phyloP scores from a whole-genome alignment of 2,329 filamentous ascomycete genomes.

The Stemphylium vesicarium region DNA sequence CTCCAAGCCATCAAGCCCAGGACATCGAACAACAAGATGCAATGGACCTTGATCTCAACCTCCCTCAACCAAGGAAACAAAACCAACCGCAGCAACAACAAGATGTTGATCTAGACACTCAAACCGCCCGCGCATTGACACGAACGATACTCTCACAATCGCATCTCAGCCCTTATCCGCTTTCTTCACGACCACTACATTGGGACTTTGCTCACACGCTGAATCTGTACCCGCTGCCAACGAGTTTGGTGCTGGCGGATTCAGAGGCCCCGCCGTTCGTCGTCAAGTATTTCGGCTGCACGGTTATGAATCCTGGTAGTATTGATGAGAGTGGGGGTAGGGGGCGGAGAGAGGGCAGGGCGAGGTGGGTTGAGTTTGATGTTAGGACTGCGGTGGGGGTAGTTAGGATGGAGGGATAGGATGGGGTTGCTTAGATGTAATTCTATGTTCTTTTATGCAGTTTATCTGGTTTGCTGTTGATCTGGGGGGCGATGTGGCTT shows the following conservation, averaged over 20 bases:
- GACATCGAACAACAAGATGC: constrained; percentile 24
- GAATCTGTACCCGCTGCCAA: constrained; percentile 87
- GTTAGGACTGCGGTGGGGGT: constrained; percentile 33
- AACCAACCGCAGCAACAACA: constrained; percentile 14
- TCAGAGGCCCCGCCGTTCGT: constrained; percentile 81
- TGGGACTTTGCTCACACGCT: constrained; percentile 85
- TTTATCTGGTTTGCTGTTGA: too few relatives aligned
- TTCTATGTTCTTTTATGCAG: neutral
- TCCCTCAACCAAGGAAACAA: constrained; percentile 11
- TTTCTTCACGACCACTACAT: constrained; percentile 78
- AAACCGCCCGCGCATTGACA: constrained; percentile 76
- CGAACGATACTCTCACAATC: constrained; percentile 93
- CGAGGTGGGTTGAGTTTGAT: constrained; percentile 86
- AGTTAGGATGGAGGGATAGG: constrained; percentile 35
- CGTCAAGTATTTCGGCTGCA: constrained; percentile 91
- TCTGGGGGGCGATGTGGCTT: too few relatives aligned
- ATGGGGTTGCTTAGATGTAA: neutral
- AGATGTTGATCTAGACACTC: constrained; percentile 40
- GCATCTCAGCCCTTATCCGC: constrained; percentile 83
- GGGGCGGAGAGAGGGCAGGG: constrained; percentile 68
- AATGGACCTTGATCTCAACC: constrained; percentile 56
- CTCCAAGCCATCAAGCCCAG: constrained; percentile 16
- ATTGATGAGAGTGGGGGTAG: constrained; percentile 66
- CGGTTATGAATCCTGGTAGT: constrained; percentile 90
- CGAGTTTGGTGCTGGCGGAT: constrained; percentile 82